These are phyloP conservation scores for Gnaphalium uliginosum DNA, from an alignment of 129 eudicot species.

Conservation along the genomic window DNA sequence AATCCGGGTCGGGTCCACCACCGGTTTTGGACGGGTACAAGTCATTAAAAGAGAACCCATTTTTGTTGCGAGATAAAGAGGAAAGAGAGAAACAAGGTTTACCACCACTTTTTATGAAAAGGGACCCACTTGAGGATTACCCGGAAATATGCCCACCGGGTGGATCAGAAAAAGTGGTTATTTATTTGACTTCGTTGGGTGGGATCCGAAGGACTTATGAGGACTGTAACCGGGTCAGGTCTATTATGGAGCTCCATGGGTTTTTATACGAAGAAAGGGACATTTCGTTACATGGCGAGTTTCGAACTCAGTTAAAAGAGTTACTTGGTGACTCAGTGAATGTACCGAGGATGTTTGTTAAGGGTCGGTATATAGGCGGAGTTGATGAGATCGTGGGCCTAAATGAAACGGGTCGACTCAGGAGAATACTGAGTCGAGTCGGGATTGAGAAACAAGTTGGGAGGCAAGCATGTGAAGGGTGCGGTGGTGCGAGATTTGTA, in stretches of 20 bases:
- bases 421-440: conserved; percentile 69
- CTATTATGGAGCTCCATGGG: conserved; percentile 65
- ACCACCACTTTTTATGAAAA: conserved; percentile 34
- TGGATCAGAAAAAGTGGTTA: conserved; percentile 65
- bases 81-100: conserved; percentile 80
- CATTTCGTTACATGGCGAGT: conserved; percentile 64
- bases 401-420: conserved; percentile 70
- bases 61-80: conserved; percentile 54
- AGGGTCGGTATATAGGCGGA: conserved; percentile 81
- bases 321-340: conserved; percentile 45
- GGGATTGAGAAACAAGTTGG: conserved; percentile 73
- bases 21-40: conserved; percentile 39
- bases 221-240: conserved; percentile 64
- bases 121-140: conserved; percentile 77
- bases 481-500: conserved; percentile 84
- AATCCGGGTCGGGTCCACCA: conserved; percentile 29
- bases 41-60: conserved; percentile 74
- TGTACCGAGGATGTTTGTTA: conserved; percentile 80
- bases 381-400: conserved; percentile 71
- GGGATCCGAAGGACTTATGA: conserved; percentile 80
- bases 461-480: conserved; percentile 71
- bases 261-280: conserved; percentile 77
- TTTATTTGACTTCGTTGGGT: conserved; percentile 85
- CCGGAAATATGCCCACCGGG: conserved; percentile 87
- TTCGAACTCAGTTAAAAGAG: conserved; percentile 59